phyloP scores from a whole-genome alignment of 1,284 basidiomycete genomes.

The Naganishia sp. region DNA sequence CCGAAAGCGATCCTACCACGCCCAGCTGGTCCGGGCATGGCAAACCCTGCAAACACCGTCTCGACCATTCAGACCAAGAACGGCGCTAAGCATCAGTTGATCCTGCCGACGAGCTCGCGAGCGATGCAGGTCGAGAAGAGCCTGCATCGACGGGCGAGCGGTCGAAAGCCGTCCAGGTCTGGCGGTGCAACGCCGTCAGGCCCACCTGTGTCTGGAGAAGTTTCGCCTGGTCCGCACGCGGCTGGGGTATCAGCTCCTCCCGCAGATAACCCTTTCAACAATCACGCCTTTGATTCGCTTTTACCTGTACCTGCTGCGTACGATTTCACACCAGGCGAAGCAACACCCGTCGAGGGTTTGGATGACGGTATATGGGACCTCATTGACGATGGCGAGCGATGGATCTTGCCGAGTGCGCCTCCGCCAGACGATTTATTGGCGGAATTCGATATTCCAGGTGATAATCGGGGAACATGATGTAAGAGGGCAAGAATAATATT shows the following conservation, averaged over 20 bases:
- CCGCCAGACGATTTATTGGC: constrained; percentile 19
- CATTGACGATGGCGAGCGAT: constrained; percentile 18
- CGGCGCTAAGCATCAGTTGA: constrained; percentile 21
- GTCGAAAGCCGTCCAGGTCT: constrained; percentile 3
- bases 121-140: constrained; percentile 25
- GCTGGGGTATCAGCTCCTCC: background rate
- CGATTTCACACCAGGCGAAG: background rate
- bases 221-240: background rate
- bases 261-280: constrained; percentile 3
- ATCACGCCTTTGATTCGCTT: constrained; percentile 20
- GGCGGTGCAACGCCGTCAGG: constrained; percentile 4
- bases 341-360: constrained; percentile 1
- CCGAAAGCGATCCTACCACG: constrained; percentile 18
- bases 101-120: constrained; percentile 18
- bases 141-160: constrained; percentile 16
- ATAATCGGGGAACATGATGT: background rate
- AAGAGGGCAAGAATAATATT: background rate
- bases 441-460: constrained; percentile 6
- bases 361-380: constrained; percentile 25
- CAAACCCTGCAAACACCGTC: background rate
- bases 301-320: background rate
- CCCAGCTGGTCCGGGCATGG: constrained; percentile 3
- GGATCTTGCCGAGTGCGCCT: constrained; percentile 24
- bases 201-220: background rate
- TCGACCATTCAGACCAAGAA: constrained; percentile 25